Evolutionary conservation across 805 yeast genomes (phyloP).

Genomic region (Saccharomycopsis malanga): DNA sequence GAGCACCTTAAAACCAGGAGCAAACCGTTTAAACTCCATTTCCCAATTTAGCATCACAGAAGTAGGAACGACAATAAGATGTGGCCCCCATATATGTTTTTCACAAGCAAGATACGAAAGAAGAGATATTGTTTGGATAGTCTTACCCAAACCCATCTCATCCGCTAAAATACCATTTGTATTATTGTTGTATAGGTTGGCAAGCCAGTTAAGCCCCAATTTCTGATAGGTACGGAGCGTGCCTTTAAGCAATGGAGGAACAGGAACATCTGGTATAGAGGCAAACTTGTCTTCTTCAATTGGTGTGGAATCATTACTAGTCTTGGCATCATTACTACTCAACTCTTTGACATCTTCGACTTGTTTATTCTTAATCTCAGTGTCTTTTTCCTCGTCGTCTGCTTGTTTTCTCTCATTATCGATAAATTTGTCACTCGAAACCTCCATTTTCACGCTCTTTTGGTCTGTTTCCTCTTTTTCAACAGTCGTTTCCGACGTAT

Average conservation of each 20-base stretch:
- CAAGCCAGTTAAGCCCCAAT: constrained; percentile 95
- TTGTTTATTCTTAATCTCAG: constrained; percentile 22
- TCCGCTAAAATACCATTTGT: constrained; percentile 97
- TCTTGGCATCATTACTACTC: constrained; percentile 15
- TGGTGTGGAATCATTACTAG: constrained; percentile 15
- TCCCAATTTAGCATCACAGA: constrained; percentile 98
- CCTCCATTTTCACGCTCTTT: constrained; percentile 6
- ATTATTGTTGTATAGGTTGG: constrained; percentile 81
- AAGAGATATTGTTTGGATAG: constrained; percentile 90
- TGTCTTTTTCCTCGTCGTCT: constrained; percentile 21
- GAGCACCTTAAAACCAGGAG: constrained; percentile 93
- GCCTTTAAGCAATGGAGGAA: constrained; percentile 62
- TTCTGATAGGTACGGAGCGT: constrained; percentile 85
- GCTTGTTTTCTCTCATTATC: constrained; percentile 14
- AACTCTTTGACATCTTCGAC: background rate
- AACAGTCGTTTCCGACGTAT: background rate
- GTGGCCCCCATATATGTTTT: constrained; percentile 97
- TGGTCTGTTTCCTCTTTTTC: constrained; percentile 4
- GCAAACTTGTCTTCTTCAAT: constrained; percentile 27
- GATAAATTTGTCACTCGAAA: background rate
- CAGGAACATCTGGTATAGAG: constrained; percentile 63
- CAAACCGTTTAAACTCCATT: constrained; percentile 97
- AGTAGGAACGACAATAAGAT: constrained; percentile 92
- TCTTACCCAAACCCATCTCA: constrained; percentile 98
- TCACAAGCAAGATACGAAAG: constrained; percentile 87